phyloP scores from a whole-genome alignment of 169 alveolate genomes.

The Toxoplasma gondii region DNA sequence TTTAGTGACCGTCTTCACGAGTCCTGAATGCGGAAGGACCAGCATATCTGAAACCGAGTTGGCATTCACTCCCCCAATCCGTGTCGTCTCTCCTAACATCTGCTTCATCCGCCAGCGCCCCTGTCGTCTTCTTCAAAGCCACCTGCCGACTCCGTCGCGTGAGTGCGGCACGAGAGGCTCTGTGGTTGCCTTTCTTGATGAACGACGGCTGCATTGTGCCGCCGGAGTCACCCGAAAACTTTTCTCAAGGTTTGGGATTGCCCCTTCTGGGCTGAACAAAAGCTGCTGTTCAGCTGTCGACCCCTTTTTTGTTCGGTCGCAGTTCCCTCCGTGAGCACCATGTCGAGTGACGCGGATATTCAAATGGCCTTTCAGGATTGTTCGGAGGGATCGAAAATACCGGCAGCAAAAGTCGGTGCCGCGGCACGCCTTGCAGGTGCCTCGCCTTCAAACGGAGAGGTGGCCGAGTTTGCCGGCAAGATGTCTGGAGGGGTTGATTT shows the following conservation, averaged over 20 bases:
- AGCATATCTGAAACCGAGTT: neutral
- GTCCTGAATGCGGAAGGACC: neutral
- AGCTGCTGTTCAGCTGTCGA: too few relatives aligned
- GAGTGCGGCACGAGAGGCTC: too few relatives aligned
- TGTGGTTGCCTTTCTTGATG: too few relatives aligned
- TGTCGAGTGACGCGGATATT: neutral
- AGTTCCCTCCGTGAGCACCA: neutral
- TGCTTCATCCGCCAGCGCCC: too few relatives aligned
- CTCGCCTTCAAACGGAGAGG: slow-evolving; percentile 15
- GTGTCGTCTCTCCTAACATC: too few relatives aligned
- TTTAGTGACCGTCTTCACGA: neutral
- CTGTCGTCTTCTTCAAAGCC: too few relatives aligned
- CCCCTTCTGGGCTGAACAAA: too few relatives aligned
- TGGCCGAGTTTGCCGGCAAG: neutral
- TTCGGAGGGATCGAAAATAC: neutral
- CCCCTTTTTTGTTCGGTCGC: neutral
- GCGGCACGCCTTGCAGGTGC: slow-evolving; percentile 50
- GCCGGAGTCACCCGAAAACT: too few relatives aligned
- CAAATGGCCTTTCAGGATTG: neutral
- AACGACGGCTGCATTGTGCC: too few relatives aligned
- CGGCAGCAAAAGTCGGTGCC: neutral
- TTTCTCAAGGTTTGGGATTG: too few relatives aligned
- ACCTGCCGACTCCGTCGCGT: too few relatives aligned
- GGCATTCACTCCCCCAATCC: neutral
- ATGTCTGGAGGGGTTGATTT: slow-evolving; percentile 4